Evolutionary conservation across 495 filamentous ascomycete species (phyloP).

Genomic region (Aspergillus ostianus): DNA sequence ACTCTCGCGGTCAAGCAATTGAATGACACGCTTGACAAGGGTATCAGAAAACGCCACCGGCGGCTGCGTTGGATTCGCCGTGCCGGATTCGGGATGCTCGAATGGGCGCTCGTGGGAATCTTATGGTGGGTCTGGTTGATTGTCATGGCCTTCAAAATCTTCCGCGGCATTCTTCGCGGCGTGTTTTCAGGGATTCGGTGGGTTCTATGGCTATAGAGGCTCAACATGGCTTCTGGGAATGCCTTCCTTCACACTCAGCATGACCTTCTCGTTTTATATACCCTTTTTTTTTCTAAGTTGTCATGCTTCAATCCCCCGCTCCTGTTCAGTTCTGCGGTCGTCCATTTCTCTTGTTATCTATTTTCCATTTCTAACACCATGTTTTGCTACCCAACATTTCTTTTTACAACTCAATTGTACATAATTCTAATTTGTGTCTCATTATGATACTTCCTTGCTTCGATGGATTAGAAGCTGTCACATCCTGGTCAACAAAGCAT

Average conservation of each 20-base stretch:
- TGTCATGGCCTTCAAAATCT: slow-evolving; percentile 65
- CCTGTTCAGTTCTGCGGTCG: background rate
- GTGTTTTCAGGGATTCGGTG: slow-evolving; percentile 60
- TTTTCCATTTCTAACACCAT: background rate
- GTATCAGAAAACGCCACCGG: slow-evolving; percentile 65
- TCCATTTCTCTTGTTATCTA: background rate
- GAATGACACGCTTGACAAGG: slow-evolving; percentile 70
- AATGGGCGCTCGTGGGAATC: slow-evolving; percentile 76
- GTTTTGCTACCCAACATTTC: slow-evolving; percentile 1
- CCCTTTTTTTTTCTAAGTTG: background rate
- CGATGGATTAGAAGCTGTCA: background rate
- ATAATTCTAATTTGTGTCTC: background rate
- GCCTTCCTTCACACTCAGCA: background rate
- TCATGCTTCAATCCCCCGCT: background rate
- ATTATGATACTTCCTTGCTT: background rate
- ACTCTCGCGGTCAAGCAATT: slow-evolving; percentile 75
- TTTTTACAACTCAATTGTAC: background rate
- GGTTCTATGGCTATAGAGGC: slow-evolving; percentile 68
- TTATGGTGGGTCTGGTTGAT: slow-evolving; percentile 86
- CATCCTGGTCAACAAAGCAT: background rate
- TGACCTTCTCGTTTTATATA: background rate
- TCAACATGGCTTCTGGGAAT: background rate
- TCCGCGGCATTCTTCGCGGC: slow-evolving; percentile 59
- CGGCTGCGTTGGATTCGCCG: slow-evolving; percentile 70
- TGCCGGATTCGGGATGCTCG: slow-evolving; percentile 67